Base-by-base conservation (phyloP, 129 eudicot genomes). In the Lactuca saligna region DNA sequence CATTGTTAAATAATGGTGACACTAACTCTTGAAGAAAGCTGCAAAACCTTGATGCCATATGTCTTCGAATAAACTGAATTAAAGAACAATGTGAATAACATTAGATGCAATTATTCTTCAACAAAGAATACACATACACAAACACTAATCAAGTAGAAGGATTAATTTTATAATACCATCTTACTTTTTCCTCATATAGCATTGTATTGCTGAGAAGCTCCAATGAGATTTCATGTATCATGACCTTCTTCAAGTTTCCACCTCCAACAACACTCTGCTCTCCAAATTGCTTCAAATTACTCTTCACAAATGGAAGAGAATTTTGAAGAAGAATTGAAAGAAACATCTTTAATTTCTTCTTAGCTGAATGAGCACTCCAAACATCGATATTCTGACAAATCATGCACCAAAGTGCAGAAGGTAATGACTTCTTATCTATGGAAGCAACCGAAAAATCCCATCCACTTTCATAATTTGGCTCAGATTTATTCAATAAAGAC, bases 311-410 rank as follows among this genome's bases (percentile, higher is more conserved):
- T 65, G 80, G 77, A 84, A 84, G 75, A 64, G 82, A 81, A 64
- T 13, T 75, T 57, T 67, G 76, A 54, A 93, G 85, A 64, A 87
- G 59, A 78, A 72, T 46, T 20, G 79, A 77, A 44, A 93, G 85
- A 75, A 93, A 93, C 75, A 51, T 75, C 69, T 83, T 89, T 76
- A 82, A 53, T 73, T 93, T 80, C 78, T 83, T 85, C 78, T 89
- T 87, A 68, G 85, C 32, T 68, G 97, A 87, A 83, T 87, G 87
- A 44, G 48, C 20, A 80, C 90, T 81, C 99, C 97, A 93, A 50
- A 93, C 70, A 87, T 89, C 95, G 68, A 82, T 57, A 78, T 84
- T 83, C 56, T 80, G 82, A 72, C 97, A 89, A 66, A 89, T 5
- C 54, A 87, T 68, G 82, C 85, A 81, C 97, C 95, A 93, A 65